These are phyloP conservation scores for Pseudogymnoascus sp. DNA, from an alignment of 2,329 filamentous ascomycete species.

Conservation along the genomic window DNA sequence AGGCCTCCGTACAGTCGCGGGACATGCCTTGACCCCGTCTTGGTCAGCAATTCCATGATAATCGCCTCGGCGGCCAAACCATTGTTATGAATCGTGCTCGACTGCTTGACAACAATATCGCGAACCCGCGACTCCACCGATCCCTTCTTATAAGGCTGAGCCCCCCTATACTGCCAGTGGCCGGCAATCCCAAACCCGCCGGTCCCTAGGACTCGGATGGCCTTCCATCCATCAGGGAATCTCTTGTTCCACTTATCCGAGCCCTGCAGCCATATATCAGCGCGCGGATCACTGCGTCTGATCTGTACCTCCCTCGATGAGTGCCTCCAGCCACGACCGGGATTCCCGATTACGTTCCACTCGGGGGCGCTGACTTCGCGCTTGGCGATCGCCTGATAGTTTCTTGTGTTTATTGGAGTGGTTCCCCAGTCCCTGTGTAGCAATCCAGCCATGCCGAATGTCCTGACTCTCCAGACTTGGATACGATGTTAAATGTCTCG, in stretches of 20 bases:
- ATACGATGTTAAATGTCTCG: background rate
- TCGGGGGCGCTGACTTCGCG: background rate
- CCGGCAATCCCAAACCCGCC: background rate
- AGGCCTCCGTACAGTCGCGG: conserved; percentile 9
- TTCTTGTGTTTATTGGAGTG: background rate
- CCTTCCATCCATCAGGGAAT: background rate
- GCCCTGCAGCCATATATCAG: background rate
- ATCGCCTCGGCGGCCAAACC: background rate
- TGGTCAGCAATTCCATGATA: background rate
- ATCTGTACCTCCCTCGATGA: background rate
- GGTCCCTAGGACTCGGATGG: background rate
- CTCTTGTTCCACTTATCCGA: background rate
- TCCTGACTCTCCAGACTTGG: background rate
- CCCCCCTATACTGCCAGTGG: background rate
- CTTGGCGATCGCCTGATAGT: background rate
- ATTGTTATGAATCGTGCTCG: background rate
- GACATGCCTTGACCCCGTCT: background rate
- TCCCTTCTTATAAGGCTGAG: background rate
- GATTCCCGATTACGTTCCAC: background rate
- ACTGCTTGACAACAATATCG: conserved; percentile 5
- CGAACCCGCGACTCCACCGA: background rate
- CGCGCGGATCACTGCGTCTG: background rate
- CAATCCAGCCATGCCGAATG: background rate
- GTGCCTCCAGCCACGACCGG: background rate
- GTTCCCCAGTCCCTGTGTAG: background rate